These are phyloP conservation scores for Colletotrichum noveboracense DNA, from an alignment of 2,329 filamentous ascomycete genomes.

Conservation along the genomic window DNA sequence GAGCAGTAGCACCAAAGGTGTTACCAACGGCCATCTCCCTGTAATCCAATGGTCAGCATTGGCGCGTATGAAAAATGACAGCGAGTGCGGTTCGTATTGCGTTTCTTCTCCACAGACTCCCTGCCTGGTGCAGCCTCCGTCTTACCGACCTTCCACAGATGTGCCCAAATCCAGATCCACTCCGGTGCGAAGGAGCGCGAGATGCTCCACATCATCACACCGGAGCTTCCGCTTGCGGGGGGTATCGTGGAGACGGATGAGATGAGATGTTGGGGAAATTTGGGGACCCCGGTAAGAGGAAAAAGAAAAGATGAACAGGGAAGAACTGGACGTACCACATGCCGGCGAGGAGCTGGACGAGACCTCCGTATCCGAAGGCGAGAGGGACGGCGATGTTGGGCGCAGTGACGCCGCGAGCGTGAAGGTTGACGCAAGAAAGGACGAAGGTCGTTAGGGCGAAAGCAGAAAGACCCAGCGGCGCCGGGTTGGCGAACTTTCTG, in stretches of 20 bases:
- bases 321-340: constrained; percentile 72
- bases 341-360: constrained; percentile 80
- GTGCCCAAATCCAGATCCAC: not conserved
- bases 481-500: constrained; percentile 81
- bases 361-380: constrained; percentile 77
- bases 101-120: not conserved
- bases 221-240: constrained; percentile 13
- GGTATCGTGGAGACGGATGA: constrained; percentile 16
- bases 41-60: constrained; percentile 8
- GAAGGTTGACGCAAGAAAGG: constrained; percentile 75
- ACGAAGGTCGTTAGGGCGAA: constrained; percentile 87
- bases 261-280: constrained; percentile 16
- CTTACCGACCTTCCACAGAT: not conserved
- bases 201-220: not conserved
- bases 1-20: constrained; percentile 82
- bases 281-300: not conserved
- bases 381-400: constrained; percentile 73
- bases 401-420: constrained; percentile 60
- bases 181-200: constrained; percentile 10
- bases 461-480: constrained; percentile 76
- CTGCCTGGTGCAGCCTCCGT: not conserved
- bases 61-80: not conserved
- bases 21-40: constrained; percentile 90
- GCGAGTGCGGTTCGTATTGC: not conserved
- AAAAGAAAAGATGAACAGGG: not conserved